Evolutionary conservation across 495 filamentous ascomycete species (phyloP).

Genomic region (Cryomyces antarcticus): DNA sequence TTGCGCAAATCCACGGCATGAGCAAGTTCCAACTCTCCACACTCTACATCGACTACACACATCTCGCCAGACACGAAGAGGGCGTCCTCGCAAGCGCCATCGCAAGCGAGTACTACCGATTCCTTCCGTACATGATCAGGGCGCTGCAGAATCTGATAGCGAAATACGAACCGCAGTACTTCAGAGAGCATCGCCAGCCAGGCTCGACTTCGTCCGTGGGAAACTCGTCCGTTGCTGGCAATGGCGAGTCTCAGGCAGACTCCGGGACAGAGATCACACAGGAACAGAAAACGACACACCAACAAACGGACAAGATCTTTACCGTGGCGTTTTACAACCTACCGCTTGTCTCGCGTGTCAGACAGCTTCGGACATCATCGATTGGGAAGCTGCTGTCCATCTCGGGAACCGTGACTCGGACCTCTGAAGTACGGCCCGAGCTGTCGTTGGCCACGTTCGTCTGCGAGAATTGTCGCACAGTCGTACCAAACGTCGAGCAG

Average conservation of each 20-base stretch:
- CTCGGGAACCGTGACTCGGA: conserved; percentile 89
- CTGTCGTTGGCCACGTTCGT: conserved; percentile 79
- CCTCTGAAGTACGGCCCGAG: conserved; percentile 90
- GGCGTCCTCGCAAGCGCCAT: conserved; percentile 63
- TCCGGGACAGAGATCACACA: conserved; percentile 8
- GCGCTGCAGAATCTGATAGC: conserved; percentile 83
- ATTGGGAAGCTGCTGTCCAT: conserved; percentile 87
- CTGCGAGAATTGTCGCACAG: conserved; percentile 66
- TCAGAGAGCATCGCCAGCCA: conserved; percentile 68
- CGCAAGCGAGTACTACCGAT: conserved; percentile 80
- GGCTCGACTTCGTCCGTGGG: conserved; percentile 34
- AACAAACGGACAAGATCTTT: conserved; percentile 93
- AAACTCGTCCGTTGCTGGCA: conserved; percentile 45
- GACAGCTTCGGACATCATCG: conserved; percentile 71
- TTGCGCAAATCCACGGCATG: conserved; percentile 88
- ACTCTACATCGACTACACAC: conserved; percentile 88
- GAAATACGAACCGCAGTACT: conserved; percentile 88
- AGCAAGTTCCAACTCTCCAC: conserved; percentile 73
- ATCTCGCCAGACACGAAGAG: conserved; percentile 47
- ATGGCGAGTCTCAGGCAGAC: conserved; percentile 44
- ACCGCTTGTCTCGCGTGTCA: conserved; percentile 76
- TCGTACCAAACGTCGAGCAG: conserved; percentile 82
- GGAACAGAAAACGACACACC: conserved; percentile 60
- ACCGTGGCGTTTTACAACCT: conserved; percentile 91
- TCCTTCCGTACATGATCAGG: conserved; percentile 76